Conservation (phyloP, 805 yeast species). For the Sugiyamaella boreocaroliniensis region DNA sequence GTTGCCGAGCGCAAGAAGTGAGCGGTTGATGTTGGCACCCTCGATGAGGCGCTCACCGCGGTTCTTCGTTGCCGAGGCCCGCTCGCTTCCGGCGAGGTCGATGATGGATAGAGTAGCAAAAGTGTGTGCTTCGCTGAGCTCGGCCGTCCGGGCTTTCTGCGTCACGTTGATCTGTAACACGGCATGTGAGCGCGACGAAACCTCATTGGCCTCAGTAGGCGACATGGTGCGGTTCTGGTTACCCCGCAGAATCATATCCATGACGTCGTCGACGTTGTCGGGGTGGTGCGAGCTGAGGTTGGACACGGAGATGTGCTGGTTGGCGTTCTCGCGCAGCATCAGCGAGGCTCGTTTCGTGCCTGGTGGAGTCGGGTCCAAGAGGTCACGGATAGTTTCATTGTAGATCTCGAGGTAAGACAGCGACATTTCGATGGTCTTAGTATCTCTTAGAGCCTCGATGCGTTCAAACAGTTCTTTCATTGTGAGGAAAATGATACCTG, state of each 20-base stretch:
- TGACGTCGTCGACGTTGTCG: conserved; percentile 25
- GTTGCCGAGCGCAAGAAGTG: conserved; percentile 83
- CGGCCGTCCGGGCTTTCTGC: conserved; percentile 55
- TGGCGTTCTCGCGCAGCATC: conserved; percentile 65
- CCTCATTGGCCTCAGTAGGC: conserved; percentile 85
- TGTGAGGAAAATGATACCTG: conserved; percentile 75
- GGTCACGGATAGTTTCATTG: conserved; percentile 81
- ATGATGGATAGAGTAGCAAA: conserved; percentile 80
- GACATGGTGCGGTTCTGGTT: conserved; percentile 73
- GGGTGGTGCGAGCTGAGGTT: conserved; percentile 64
- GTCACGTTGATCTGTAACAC: conserved; percentile 74
- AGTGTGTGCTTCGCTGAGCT: conserved; percentile 57
- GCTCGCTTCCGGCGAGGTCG: conserved; percentile 91
- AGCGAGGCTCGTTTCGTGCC: conserved; percentile 13
- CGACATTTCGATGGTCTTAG: conserved; percentile 51
- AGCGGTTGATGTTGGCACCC: conserved; percentile 90
- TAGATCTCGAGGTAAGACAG: conserved; percentile 75
- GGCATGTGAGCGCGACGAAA: conserved; percentile 91
- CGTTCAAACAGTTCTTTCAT: conserved; percentile 65
- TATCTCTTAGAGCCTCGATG: conserved; percentile 51
- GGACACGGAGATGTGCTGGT: conserved; percentile 59
- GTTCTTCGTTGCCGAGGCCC: conserved; percentile 86
- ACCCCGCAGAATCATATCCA: conserved; percentile 69
- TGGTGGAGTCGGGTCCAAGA: conserved; percentile 49
- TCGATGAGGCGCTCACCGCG: conserved; percentile 75